Base-by-base conservation (phyloP, 345 rosid species). In the Lumnitzera racemosa region DNA sequence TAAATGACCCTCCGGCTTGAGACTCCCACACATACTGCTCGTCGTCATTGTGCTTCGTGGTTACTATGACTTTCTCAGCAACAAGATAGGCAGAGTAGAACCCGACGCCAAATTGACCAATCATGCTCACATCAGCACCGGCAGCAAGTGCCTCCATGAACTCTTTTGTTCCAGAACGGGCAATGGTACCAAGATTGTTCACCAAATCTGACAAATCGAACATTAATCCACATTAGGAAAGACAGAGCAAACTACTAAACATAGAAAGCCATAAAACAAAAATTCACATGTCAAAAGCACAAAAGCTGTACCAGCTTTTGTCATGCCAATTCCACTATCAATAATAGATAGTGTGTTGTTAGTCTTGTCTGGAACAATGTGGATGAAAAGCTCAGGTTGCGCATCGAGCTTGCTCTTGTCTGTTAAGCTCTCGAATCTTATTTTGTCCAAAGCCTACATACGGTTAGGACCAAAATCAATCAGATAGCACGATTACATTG, bases 331-430 rank as follows among this genome's bases (percentile, higher is more conserved):
- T 5, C 66, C 66, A 53, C 57, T 62, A 24, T 62, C 66, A 15
- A 62, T 52, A 47, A 62, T 51, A 47, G 66, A 14, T 29, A 62
- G 49, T 52, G 66, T 12, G 58, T 62, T 62, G 58, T 46, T 61
- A 13, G 65, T 31, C 54, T 61, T 61, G 65, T 61, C 65, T 15
- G 65, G 65, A 27, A 61, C 43, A 51, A 61, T 53, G 57, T 61
- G 65, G 48, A 61, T 61, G 24, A 61, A 61, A 36, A 61, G 57
- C 48, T 61, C 65, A 7, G 57, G 65, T 15, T 61, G 65, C 17
- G 3, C 65, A 52, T 61, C 57, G 17, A 61, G 65, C 65, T 61
- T 61, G 65, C 50, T 61, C 65, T 61, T 61, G 57, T 43, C 65
- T 3, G 65, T 61, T 5, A 61, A 41, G 36, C 57, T 61, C 65